Percentiles rank a stretch among this genome's conserved stretches.
Evolutionary conservation across 805 yeast genomes (phyloP).

Genomic region (Tetrapisispora phaffii): DNA sequence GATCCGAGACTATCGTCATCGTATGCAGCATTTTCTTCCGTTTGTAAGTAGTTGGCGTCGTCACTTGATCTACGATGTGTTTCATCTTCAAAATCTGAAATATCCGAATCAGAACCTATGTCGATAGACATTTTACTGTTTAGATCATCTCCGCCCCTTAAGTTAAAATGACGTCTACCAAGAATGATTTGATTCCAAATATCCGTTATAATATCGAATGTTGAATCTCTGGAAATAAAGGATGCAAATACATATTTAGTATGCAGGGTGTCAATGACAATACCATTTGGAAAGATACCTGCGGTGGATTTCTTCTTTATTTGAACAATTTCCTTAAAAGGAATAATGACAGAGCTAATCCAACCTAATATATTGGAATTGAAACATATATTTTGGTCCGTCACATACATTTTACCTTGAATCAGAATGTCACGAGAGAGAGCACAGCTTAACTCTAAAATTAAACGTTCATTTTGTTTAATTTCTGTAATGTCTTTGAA

Average conservation of each 20-base stretch:
- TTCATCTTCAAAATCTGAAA: constrained; percentile 21
- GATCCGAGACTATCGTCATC: constrained; percentile 7
- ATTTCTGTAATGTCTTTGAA: constrained; percentile 38
- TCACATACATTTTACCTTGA: constrained; percentile 56
- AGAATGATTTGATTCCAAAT: constrained; percentile 47
- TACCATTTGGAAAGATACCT: constrained; percentile 60
- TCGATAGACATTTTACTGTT: constrained; percentile 3
- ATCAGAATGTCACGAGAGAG: constrained; percentile 52
- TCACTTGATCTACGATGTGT: constrained; percentile 12
- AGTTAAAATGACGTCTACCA: constrained; percentile 15
- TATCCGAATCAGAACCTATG: constrained; percentile 20
- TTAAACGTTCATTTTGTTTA: constrained; percentile 40
- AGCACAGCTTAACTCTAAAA: constrained; percentile 59
- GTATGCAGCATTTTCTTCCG: constrained; percentile 18
- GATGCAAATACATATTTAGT: constrained; percentile 56
- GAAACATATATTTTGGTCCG: constrained; percentile 48
- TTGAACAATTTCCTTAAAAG: constrained; percentile 51
- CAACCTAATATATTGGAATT: constrained; percentile 60
- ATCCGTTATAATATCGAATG: constrained; percentile 41
- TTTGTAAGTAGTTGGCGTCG: constrained; percentile 10
- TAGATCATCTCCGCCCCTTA: constrained; percentile 5
- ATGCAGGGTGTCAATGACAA: constrained; percentile 52
- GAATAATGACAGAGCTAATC: constrained; percentile 49
- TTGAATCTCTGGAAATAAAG: constrained; percentile 48
- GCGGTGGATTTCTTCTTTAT: constrained; percentile 59